A percentile compares a stretch with the other conserved stretches of the same genome.
Evolutionary conservation across 176 grass and related monocot genomes (phyloP).

Genomic region (Urochloa ruziziensis): DNA sequence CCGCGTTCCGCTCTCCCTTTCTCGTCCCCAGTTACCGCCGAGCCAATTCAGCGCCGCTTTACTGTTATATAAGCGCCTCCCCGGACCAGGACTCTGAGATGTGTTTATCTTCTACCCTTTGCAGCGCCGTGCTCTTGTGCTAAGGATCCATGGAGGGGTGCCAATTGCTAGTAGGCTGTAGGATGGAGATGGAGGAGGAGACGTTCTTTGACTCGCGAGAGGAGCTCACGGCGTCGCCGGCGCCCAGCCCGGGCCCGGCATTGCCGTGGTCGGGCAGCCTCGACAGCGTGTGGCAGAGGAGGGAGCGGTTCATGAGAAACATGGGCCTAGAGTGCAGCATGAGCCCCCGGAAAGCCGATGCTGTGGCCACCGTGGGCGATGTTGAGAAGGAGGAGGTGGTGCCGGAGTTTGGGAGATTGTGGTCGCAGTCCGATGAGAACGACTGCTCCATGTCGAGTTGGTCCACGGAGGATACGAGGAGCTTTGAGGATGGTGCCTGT

Average conservation of each 20-base stretch:
- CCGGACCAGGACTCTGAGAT: slow-evolving; percentile 29
- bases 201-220: slow-evolving; percentile 47
- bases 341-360: slow-evolving; percentile 14
- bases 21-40: slow-evolving; percentile 29
- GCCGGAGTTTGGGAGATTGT: slow-evolving; percentile 31
- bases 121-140: slow-evolving; percentile 12
- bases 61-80: slow-evolving; percentile 55
- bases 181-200: slow-evolving; percentile 44
- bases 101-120: slow-evolving; percentile 22
- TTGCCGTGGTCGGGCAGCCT: slow-evolving; percentile 46
- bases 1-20: slow-evolving; percentile 27
- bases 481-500: slow-evolving; percentile 26
- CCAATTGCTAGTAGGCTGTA: slow-evolving; percentile 21
- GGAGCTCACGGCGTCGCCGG: slow-evolving; percentile 29
- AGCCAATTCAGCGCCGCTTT: slow-evolving; percentile 40
- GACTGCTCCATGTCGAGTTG: slow-evolving; percentile 60
- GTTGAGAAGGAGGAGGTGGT: slow-evolving; percentile 8
- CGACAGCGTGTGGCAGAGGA: slow-evolving; percentile 41
- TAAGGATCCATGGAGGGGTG: slow-evolving; percentile 41
- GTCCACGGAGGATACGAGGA: slow-evolving; percentile 52
- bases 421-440: slow-evolving; percentile 41
- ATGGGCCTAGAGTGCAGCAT: slow-evolving; percentile 49
- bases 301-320: slow-evolving; percentile 56
- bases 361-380: not conserved
- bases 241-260: slow-evolving; percentile 36